phyloP scores from a whole-genome alignment of 306 rosid genomes.

The Cicer bijugum region DNA sequence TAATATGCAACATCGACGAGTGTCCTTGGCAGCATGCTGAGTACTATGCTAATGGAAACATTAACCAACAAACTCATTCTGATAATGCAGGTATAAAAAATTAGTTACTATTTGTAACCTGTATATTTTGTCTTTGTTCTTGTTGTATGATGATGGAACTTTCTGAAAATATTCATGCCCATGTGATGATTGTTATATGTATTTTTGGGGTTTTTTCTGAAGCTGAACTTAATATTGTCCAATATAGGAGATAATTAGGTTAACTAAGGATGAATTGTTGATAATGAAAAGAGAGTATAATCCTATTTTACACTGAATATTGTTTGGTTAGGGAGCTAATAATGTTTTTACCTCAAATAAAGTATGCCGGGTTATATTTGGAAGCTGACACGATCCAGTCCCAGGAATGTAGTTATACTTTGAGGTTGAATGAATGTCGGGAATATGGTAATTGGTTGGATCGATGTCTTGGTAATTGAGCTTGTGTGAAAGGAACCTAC shows the following conservation, averaged over 20 bases:
- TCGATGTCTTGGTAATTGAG: background rate
- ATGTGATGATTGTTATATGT: constrained; percentile 17
- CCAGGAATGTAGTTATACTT: background rate
- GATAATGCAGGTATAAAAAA: constrained; percentile 65
- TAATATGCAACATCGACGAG: constrained; percentile 98
- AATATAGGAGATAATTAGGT: background rate
- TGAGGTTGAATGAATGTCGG: background rate
- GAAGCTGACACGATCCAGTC: background rate
- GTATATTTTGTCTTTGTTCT: constrained; percentile 31
- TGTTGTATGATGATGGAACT: constrained; percentile 24
- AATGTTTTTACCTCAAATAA: constrained; percentile 1
- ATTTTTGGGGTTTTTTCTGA: constrained; percentile 7
- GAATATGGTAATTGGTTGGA: background rate
- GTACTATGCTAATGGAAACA: constrained; percentile 57
- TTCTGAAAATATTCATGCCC: constrained; percentile 2
- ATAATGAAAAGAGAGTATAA: constrained; percentile 11
- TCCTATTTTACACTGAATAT: constrained; percentile 6
- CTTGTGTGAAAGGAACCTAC: constrained; percentile 1
- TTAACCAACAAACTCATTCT: constrained; percentile 49
- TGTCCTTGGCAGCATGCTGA: constrained; percentile 95
- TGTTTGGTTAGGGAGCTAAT: constrained; percentile 14
- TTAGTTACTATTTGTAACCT: constrained; percentile 27
- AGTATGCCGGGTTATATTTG: background rate
- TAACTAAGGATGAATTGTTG: constrained; percentile 17
- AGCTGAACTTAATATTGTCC: constrained; percentile 21